Evolutionary conservation across 2,329 filamentous ascomycete genomes (phyloP).

Genomic region (Ophiobolus disseminans): DNA sequence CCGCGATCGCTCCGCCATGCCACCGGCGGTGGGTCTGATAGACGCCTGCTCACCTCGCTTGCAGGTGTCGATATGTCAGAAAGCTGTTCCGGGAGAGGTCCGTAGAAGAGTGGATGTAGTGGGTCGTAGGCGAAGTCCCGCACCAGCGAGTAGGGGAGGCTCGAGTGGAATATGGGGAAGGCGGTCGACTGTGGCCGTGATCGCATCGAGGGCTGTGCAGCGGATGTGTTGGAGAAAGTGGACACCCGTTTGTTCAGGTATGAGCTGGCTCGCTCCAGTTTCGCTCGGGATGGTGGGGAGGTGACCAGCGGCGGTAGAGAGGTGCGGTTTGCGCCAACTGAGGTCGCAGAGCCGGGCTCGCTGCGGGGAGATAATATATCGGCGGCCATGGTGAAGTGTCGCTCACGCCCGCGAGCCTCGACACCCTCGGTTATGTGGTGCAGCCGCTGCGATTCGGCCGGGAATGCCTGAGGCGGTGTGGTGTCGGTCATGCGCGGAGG

Average conservation of each 20-base stretch:
- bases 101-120: conserved; percentile 89
- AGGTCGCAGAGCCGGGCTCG: conserved; percentile 38
- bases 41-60: conserved; percentile 74
- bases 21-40: conserved; percentile 80
- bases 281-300: conserved; percentile 58
- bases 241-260: conserved; percentile 83
- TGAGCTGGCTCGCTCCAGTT: conserved; percentile 69
- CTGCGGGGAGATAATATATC: conserved; percentile 47
- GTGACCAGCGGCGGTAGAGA: conserved; percentile 60
- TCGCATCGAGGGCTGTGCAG: conserved; percentile 54
- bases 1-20: conserved; percentile 73
- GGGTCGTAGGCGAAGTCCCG: conserved; percentile 93
- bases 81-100: conserved; percentile 80
- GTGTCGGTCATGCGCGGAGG: conserved; percentile 46
- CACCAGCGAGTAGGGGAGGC: conserved; percentile 84
- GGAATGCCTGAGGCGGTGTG: conserved; percentile 18
- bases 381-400: conserved; percentile 45
- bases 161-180: conserved; percentile 85
- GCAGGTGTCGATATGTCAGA: conserved; percentile 85
- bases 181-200: conserved; percentile 83
- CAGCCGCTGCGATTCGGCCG: conserved; percentile 37
- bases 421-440: conserved; percentile 40
- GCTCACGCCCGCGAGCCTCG: conserved; percentile 30
- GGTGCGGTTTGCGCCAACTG: conserved; percentile 48
- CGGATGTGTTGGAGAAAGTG: conserved; percentile 70